A percentile compares a stretch with the other conserved stretches of the same genome.
phyloP scores from a whole-genome alignment of 345 rosid genomes.

The Acer saccharum region DNA sequence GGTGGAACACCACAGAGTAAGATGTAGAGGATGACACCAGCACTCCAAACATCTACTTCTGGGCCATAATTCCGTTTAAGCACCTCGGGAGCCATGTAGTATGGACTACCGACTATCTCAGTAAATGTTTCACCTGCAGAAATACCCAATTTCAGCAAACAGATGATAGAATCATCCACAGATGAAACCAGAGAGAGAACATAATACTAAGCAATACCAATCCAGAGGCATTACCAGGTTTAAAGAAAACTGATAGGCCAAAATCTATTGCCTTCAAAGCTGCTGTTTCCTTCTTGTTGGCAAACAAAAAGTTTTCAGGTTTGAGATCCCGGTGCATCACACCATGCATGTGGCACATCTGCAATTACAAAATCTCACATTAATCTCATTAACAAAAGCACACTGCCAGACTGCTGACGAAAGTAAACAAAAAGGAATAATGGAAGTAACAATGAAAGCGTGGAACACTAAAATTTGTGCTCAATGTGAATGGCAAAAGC shows the following conservation, averaged over 20 bases:
- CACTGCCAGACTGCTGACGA: not conserved
- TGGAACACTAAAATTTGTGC: not conserved
- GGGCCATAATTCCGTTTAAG: constrained; percentile 85
- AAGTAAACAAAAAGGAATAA: not conserved
- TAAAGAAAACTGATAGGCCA: constrained; percentile 92
- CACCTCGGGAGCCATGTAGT: constrained; percentile 99
- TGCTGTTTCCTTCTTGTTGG: constrained; percentile 84
- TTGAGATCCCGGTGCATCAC: constrained; percentile 95
- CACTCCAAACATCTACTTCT: constrained; percentile 97
- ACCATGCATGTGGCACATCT: constrained; percentile 92
- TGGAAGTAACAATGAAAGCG: not conserved
- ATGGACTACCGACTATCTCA: constrained; percentile 97
- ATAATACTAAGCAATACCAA: not conserved
- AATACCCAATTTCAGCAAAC: constrained; percentile 20
- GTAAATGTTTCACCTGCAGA: constrained; percentile 74
- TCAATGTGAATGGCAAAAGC: not conserved
- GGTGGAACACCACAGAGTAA: constrained; percentile 95
- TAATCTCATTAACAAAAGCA: constrained; percentile 12
- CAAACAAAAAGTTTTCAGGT: constrained; percentile 93
- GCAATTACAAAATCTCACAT: constrained; percentile 22
- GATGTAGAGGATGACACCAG: constrained; percentile 92
- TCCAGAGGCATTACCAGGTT: constrained; percentile 64
- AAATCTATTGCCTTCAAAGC: constrained; percentile 90
- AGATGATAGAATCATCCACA: not conserved
- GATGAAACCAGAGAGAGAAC: constrained; percentile 1